Conservation (phyloP, 345 rosid species). For the Gossypium ekmanianum region DNA sequence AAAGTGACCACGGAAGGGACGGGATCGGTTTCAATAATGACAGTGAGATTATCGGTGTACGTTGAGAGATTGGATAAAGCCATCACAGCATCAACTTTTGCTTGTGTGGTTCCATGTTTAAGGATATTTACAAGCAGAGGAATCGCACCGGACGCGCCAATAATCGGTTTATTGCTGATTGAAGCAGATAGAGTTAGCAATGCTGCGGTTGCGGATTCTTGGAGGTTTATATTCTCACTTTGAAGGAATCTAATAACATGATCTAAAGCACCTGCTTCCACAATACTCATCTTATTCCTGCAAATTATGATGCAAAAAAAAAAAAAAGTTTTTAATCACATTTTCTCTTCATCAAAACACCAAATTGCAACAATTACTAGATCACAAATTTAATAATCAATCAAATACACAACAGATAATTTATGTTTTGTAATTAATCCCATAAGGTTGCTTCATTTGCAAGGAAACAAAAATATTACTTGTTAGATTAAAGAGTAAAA, state of each 20-base stretch:
- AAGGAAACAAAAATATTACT: neutral
- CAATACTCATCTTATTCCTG: slow-evolving; percentile 79
- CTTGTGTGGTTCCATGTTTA: slow-evolving; percentile 69
- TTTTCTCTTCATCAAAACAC: neutral
- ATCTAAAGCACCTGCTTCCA: slow-evolving; percentile 89
- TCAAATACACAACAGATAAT: no score
- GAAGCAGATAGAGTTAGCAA: slow-evolving; percentile 91
- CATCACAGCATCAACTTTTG: slow-evolving; percentile 60
- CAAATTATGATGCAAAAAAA: slow-evolving; percentile 52
- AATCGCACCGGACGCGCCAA: slow-evolving; percentile 70
- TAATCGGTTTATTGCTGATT: slow-evolving; percentile 65
- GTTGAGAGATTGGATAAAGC: slow-evolving; percentile 93
- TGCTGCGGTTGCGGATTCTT: slow-evolving; percentile 79
- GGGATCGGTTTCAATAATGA: slow-evolving; percentile 58
- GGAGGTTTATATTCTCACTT: slow-evolving; percentile 50
- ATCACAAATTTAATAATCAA: neutral
- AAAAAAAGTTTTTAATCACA: neutral
- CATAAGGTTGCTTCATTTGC: neutral
- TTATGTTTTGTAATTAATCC: neutral
- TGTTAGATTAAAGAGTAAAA: no score
- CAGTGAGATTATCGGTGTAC: slow-evolving; percentile 37
- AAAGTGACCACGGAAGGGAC: slow-evolving; percentile 50
- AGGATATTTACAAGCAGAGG: slow-evolving; percentile 75
- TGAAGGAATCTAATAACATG: slow-evolving; percentile 68
- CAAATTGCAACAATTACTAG: neutral